Percentiles rank a stretch among this genome's conserved stretches.
Conservation (phyloP, 352 stramenopile species). For the Pythium dissimile region DNA sequence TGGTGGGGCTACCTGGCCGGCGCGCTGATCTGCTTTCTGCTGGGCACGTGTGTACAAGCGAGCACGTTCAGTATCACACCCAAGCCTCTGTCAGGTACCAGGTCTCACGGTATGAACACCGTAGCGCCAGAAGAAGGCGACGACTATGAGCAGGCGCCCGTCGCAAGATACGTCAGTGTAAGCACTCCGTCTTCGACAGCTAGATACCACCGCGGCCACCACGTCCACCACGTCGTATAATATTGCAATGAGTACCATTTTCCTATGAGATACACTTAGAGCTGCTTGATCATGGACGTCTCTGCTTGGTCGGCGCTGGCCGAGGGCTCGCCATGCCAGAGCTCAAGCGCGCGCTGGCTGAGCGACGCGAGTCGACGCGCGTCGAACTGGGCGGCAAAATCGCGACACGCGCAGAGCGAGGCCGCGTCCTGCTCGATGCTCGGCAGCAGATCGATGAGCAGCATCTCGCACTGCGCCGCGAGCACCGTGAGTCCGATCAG, state of each 20-base stretch:
- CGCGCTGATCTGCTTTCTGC: slow-evolving; percentile 48
- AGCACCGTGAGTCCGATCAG: slow-evolving; percentile 51
- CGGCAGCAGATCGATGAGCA: slow-evolving; percentile 48
- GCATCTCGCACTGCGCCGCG: slow-evolving; percentile 55
- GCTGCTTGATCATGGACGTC: not conserved
- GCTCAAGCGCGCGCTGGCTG: slow-evolving; percentile 25
- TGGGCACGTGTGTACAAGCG: slow-evolving; percentile 37
- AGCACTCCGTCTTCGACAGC: too few species aligned
- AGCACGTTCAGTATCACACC: not conserved
- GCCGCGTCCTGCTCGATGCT: slow-evolving; percentile 37
- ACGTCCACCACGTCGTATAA: not conserved
- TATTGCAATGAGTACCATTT: too few species aligned
- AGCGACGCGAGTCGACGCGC: slow-evolving; percentile 45
- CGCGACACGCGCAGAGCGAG: slow-evolving; percentile 51
- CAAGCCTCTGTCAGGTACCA: not conserved
- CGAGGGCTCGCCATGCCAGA: slow-evolving; percentile 14
- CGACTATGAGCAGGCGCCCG: too few species aligned
- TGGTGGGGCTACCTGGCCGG: slow-evolving; percentile 78
- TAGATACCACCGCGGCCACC: not conserved
- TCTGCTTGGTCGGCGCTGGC: too few species aligned
- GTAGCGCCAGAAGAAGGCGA: too few species aligned
- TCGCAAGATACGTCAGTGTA: too few species aligned
- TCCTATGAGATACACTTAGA: not conserved
- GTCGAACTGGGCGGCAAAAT: slow-evolving; percentile 64
- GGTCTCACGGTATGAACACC: too few species aligned